Base-by-base conservation (phyloP, 2,329 filamentous ascomycete species). In the Aureobasidium sp. region DNA sequence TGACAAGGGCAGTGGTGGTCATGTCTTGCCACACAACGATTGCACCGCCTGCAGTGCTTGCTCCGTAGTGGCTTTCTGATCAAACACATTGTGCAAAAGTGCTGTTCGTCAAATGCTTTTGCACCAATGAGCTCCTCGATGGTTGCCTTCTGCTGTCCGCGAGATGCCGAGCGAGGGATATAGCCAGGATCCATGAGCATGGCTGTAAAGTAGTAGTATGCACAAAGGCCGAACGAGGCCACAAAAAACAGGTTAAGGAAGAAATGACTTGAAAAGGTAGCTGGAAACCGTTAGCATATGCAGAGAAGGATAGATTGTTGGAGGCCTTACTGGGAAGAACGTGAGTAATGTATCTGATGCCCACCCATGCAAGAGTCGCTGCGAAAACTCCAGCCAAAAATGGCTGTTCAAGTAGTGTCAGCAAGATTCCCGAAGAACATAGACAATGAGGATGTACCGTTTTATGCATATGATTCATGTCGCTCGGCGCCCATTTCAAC, bases 1-100 rank as follows among this genome's bases (percentile, higher is more conserved):
- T 29, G 2, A 48, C 45, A 99, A 0, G 94, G 94, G 71, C 94
- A 99, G 72, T 99, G 94, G 71, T 99, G 94, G 72, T 99, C 94
- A 76, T 96, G 91, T 75, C 95, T 96, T 61, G 93, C 91, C 60
- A 99, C 90, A 73, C 94, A 99, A 66, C 93, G 88, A 69, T 89
- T 86, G 73, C 94, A 99, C 64, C 90, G 84, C 71, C 88, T 88
- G 78, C 94, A 99, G 76, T 99, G 94, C 79, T 97, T 99, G 78
- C 92, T 96, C 67, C 94, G 85, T 64, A 99, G 77, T 3, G 94
- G 94, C 67, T 89, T 93, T 60, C 93, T 85, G 68, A 96, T 90
- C 92, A 97, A 96, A 78, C 94, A 99, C 52, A 85, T 85, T 31
- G 95, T 87, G 74, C 94, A 99, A 71, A 97, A 99, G 73, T 96